phyloP scores from a whole-genome alignment of 371 early-diverging fungal genomes.

The Saksenaea oblongispora region DNA sequence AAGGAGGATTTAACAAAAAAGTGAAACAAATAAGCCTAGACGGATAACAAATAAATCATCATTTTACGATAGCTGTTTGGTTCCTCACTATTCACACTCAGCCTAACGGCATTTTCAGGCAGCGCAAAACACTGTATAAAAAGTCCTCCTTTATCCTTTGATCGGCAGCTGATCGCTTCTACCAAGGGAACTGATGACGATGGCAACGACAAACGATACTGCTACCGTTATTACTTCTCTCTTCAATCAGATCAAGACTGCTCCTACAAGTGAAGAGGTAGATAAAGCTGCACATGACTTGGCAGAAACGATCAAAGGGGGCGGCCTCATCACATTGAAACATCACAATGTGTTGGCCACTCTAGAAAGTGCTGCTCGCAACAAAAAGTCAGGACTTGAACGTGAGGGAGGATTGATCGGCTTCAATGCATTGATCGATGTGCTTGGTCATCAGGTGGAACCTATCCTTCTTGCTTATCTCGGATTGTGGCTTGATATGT shows the following conservation, averaged over 20 bases:
- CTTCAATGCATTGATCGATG: conserved; percentile 63
- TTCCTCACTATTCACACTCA: no score
- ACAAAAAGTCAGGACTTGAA: conserved; percentile 73
- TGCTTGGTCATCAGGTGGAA: conserved; percentile 56
- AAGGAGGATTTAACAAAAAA: no score
- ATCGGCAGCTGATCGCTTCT: conserved; percentile 2
- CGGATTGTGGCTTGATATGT: conserved; percentile 59
- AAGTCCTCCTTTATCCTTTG: neutral
- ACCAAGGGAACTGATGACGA: conserved; percentile 15
- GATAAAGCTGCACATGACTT: conserved; percentile 59
- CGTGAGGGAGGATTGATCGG: conserved; percentile 76
- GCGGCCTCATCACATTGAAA: conserved; percentile 60
- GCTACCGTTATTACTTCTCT: conserved; percentile 38
- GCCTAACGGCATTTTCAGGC: no score
- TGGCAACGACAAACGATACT: conserved; percentile 29
- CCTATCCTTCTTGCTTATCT: conserved; percentile 64
- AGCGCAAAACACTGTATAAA: no score
- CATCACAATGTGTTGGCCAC: conserved; percentile 58
- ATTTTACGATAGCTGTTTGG: no score
- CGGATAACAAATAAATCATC: no score
- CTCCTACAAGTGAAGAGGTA: conserved; percentile 59
- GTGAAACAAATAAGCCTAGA: no score
- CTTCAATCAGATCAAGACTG: conserved; percentile 57
- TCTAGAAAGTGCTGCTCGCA: conserved; percentile 55
- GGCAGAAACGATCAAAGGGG: conserved; percentile 47